Percentiles rank a stretch among this genome's conserved stretches.
Conservation (phyloP, 805 yeast species). For the Pichia californica region DNA sequence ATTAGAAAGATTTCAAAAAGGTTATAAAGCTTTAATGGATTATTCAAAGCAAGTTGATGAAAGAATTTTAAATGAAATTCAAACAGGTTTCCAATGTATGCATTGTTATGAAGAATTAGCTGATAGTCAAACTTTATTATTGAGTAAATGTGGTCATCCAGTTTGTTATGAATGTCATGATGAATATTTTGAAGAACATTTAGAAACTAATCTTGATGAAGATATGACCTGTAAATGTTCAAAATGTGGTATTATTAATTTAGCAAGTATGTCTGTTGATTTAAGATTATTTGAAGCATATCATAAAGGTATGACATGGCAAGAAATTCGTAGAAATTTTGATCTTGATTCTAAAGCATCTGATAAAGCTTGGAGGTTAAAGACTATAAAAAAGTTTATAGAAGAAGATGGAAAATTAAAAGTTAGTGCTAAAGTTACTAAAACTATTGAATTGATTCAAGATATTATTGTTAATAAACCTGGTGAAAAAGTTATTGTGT, state of each 20-base stretch:
- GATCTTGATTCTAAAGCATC: slow-evolving; percentile 19
- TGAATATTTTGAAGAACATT: slow-evolving; percentile 42
- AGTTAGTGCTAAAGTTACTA: slow-evolving; percentile 64
- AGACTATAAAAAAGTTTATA: slow-evolving; percentile 24
- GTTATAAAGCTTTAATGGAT: slow-evolving; percentile 19
- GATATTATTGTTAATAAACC: slow-evolving; percentile 43
- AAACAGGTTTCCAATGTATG: slow-evolving; percentile 49
- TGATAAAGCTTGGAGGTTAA: slow-evolving; percentile 22
- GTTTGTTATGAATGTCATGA: slow-evolving; percentile 56
- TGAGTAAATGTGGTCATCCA: slow-evolving; percentile 68
- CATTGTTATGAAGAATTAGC: slow-evolving; percentile 52
- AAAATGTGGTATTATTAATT: slow-evolving; percentile 40
- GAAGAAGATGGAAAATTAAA: slow-evolving; percentile 38
- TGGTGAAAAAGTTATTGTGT: slow-evolving; percentile 72
- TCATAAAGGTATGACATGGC: slow-evolving; percentile 25
- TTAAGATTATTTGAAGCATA: slow-evolving; percentile 48
- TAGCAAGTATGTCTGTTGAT: slow-evolving; percentile 36
- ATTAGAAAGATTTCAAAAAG: slow-evolving; percentile 29
- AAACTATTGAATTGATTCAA: slow-evolving; percentile 50
- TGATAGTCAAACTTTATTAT: slow-evolving; percentile 37
- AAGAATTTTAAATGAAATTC: slow-evolving; percentile 31
- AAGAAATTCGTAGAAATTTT: slow-evolving; percentile 18
- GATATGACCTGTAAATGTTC: slow-evolving; percentile 44
- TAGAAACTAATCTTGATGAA: slow-evolving; percentile 29
- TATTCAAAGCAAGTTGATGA: slow-evolving; percentile 21